Evolutionary conservation across 768 basidiomycete genomes (phyloP), one percentile per base, ranked within the genome.

Genomic region (Russula emetica): DNA sequence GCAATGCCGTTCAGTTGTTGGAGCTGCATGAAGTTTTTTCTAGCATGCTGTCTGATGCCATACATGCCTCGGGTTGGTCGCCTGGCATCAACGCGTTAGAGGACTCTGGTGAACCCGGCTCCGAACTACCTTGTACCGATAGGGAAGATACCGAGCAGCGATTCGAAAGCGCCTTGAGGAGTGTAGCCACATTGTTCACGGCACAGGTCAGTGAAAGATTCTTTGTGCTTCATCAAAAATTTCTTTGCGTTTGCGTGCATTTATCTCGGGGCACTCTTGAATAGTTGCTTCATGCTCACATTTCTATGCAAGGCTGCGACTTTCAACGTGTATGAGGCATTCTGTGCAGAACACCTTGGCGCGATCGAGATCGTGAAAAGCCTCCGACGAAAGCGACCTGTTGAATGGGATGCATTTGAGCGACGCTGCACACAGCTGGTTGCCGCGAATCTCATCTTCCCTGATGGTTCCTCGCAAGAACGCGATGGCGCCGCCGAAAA

Each of bases 361-460:
- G 94, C 94, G 0, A 78, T 89, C 61, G 85, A 89, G 66, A 73
- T 92, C 26, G 78, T 96, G 0, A 84, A 88, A 63, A 82, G 81
- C 56, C 80, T 86, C 22, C 82, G 85, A 44, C 78, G 83, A 40
- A 85, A 85, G 58, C 79, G 85, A 66, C 80, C 85, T 1, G 63
- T 78, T 0, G 92, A 95, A 71, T 95, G 94, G 87, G 87, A 89
- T 24, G 79, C 82, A 10, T 97, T 87, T 70, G 95, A 98, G 70
- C 83, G 85, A 52, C 84, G 82, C 16, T 97, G 93, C 70, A 82
- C 85, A 1, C 72, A 76, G 7, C 77, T 85, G 67, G 78, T 84
- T 74, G 79, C 65, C 69, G 79, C 68, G 14, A 66, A 24, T 57
- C 55, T 61, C 20, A 36, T 40, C 38, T 30, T 14, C 20, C 47